Evolutionary conservation across 202 grass and related monocot genomes (phyloP), one percentile per base, ranked within the genome.

Genomic region (Musa balbisiana): DNA sequence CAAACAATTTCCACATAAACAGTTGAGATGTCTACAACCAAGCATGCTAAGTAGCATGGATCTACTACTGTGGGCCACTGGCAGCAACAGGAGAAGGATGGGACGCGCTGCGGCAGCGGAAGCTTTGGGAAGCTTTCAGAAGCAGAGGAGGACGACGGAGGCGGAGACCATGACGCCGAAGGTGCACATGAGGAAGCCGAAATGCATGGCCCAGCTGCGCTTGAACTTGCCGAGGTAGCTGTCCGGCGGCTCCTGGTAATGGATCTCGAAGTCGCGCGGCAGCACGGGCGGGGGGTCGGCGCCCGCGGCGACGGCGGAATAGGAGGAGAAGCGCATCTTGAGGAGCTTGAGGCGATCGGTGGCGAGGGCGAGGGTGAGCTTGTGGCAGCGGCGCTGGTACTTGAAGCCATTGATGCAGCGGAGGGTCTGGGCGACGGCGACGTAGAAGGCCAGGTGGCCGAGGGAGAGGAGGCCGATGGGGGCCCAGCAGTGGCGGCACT

Each of bases 331-430:
- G 11, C 67, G 29, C 67, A 70, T 70, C 67, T 70, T 70, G 16
- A 70, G 19, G 67, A 70, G 14, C 49, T 70, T 70, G 67, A 70
- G 33, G 67, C 67, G 67, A 8, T 70, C 49, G 67, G 67, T 70
- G 67, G 67, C 49, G 67, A 70, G 67, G 17, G 67, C 67, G 49
- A 70, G 67, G 17, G 67, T 70, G 17, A 70, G 67, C 67, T 70
- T 70, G 67, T 70, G 49, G 49, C 67, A 70, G 67, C 67, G 43
- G 29, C 67, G 67, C 67, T 70, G 67, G 67, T 70, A 70, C 43
- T 70, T 70, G 67, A 70, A 51, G 6, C 67, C 43, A 43, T 51
- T 70, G 67, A 51, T 1, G 67, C 33, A 51, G 43, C 67, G 43
- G 15, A 51, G 67, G 17, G 67, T 70, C 16, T 52, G 67, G 43